Evolutionary conservation across 1,139 yeast genomes (phyloP).

Genomic region (Tardiomyces digboiensis): DNA sequence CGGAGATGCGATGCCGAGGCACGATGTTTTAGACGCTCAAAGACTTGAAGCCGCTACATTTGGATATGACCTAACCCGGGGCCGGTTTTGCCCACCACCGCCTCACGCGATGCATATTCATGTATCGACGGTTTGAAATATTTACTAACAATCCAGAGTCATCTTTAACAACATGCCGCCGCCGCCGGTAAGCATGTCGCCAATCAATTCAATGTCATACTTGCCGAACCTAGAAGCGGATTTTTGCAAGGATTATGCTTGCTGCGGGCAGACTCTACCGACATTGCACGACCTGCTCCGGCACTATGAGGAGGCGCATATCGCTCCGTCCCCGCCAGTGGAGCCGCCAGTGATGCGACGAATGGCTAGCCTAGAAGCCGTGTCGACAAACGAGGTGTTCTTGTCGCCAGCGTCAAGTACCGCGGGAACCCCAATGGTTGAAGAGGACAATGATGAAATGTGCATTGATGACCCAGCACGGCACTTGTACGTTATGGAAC

Average conservation of each 20-base stretch:
- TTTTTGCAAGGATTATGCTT: conserved; percentile 91
- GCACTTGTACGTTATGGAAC: conserved; percentile 84
- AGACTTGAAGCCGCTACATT: no score
- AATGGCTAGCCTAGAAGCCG: conserved; percentile 46
- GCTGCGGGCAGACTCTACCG: conserved; percentile 90
- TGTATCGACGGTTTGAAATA: no score
- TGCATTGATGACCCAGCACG: conserved; percentile 77
- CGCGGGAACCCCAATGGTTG: conserved; percentile 15
- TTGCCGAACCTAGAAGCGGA: conserved; percentile 91
- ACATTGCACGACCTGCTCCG: conserved; percentile 87
- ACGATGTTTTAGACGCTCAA: no score
- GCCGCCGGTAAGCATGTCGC: conserved; percentile 31
- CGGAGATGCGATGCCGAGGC: no score
- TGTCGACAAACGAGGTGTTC: conserved; percentile 85
- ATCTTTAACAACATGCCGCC: conserved; percentile 21
- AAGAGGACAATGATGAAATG: conserved; percentile 34
- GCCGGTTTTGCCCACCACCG: no score
- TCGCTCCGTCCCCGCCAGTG: conserved; percentile 50
- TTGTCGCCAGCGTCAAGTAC: conserved; percentile 29
- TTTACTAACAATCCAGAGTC: conserved; percentile 12
- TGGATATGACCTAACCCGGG: no score
- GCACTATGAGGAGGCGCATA: conserved; percentile 96
- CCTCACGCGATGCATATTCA: no score
- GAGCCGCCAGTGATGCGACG: conserved; percentile 37
- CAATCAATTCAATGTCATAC: conserved; percentile 58